Evolutionary conservation across 2,329 filamentous ascomycete genomes (phyloP).

Genomic region (Aspergillus ochraceus): DNA sequence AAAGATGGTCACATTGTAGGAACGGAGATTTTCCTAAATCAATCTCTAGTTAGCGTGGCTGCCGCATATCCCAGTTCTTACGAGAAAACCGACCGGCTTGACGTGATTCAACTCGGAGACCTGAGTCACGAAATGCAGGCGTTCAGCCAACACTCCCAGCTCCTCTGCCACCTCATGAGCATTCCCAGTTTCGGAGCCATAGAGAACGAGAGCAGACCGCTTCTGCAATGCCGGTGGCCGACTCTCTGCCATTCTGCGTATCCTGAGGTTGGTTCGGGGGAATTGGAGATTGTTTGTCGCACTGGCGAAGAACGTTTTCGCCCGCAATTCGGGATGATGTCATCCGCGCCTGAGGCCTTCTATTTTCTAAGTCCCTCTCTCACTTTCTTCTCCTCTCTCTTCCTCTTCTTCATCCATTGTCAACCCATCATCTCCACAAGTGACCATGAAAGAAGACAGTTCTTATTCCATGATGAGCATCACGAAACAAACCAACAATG

Average conservation of each 20-base stretch:
- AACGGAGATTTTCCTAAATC: not conserved
- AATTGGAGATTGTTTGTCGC: not conserved
- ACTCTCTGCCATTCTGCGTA: slow-evolving; percentile 27
- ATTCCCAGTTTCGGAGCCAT: slow-evolving; percentile 94
- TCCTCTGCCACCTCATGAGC: slow-evolving; percentile 89
- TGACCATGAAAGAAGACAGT: too few relatives aligned
- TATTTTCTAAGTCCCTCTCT: not conserved
- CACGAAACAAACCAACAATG: not conserved
- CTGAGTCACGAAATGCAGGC: slow-evolving; percentile 74
- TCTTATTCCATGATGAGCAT: not conserved
- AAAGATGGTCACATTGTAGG: slow-evolving; percentile 57
- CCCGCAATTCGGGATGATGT: slow-evolving; percentile 30
- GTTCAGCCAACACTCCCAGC: slow-evolving; percentile 70
- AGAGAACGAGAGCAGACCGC: slow-evolving; percentile 69
- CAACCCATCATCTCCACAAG: too few relatives aligned
- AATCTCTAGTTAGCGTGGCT: not conserved
- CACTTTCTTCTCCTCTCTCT: not conserved
- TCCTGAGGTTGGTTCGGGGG: not conserved
- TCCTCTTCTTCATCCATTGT: not conserved
- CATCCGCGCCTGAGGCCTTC: slow-evolving; percentile 11
- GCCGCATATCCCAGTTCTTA: not conserved
- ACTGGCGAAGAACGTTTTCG: slow-evolving; percentile 7
- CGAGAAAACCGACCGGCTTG: slow-evolving; percentile 63
- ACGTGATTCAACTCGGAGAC: slow-evolving; percentile 76
- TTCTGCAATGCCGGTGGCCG: slow-evolving; percentile 12